Base-by-base conservation (phyloP, 768 basidiomycete genomes). In the Leucocoprinus birnbaumii region DNA sequence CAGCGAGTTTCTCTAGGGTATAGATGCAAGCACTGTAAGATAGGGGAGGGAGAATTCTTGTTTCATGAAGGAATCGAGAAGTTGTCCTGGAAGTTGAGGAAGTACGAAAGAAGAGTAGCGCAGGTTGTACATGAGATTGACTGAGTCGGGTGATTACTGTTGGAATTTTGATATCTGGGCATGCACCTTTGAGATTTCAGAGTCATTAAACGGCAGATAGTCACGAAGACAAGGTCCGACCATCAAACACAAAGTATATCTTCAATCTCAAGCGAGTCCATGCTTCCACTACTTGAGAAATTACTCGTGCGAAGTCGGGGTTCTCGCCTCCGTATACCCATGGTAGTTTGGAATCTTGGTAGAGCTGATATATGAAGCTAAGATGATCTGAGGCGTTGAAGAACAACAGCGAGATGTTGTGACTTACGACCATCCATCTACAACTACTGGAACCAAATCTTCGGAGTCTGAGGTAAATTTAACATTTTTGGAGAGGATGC, bases 321-420 rank as follows among this genome's bases (percentile, higher is more conserved):
- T 90, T 90, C 68, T 94, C 90, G 11, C 91, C 91, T 5, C 91
- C 91, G 62, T 90, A 94, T 0, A 89, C 88, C 91, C 91, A 93
- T 5, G 89, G 84, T 45, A 91, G 71, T 53, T 71, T 75, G 2
- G 85, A 84, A 51, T 75, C 74, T 25, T 77, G 69, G 57, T 87
- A 76, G 19, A 92, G 55, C 59, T 81, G 77, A 65, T 85, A 92
- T 57, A 93, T 88, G 69, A 94, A 90, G 35, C 91, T 93, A 58
- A 27, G 54, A 49, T 46, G 43, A 26, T 22, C 19, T 52, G 48
- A 47, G 44, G 56, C 56, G 16, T 38, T 42, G 63, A 38, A 48
- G 53, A 4, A 51, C 45, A 52, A 24, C 56, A 24, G 48, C 43
- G 46, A 48, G 45, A 34, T 38, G 55, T 34, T 16, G 53, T 21